Evolutionary conservation across 768 basidiomycete species (phyloP).

Genomic region (Amanita jacksonii): DNA sequence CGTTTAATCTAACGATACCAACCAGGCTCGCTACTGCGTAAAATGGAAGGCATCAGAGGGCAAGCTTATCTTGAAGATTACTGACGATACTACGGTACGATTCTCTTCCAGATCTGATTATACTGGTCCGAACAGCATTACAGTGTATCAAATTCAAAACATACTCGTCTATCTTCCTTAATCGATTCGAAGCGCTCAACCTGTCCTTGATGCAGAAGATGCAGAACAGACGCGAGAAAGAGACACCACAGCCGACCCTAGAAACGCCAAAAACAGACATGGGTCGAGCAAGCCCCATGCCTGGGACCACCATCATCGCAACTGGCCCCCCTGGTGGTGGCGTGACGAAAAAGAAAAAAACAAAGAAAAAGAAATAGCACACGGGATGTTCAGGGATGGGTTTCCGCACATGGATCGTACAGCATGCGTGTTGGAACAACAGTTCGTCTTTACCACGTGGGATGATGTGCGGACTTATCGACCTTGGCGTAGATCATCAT

Average conservation of each 20-base stretch:
- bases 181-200: slow-evolving; percentile 92
- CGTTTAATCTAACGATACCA: neutral
- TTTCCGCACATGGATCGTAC: neutral
- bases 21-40: slow-evolving; percentile 79
- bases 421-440: neutral
- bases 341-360: slow-evolving; percentile 72
- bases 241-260: slow-evolving; percentile 19
- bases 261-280: slow-evolving; percentile 13
- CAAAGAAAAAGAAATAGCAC: slow-evolving; percentile 67
- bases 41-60: slow-evolving; percentile 87
- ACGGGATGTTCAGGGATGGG: neutral
- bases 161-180: slow-evolving; percentile 87
- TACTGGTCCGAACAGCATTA: neutral
- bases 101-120: slow-evolving; percentile 11
- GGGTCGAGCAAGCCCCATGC: slow-evolving; percentile 17
- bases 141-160: slow-evolving; percentile 98
- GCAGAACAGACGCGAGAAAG: slow-evolving; percentile 49
- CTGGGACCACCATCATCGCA: slow-evolving; percentile 24
- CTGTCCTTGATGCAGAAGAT: slow-evolving; percentile 80
- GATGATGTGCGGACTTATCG: too few species aligned
- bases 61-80: slow-evolving; percentile 88
- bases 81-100: slow-evolving; percentile 79
- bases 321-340: slow-evolving; percentile 40
- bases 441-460: neutral
- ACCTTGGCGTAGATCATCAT: too few species aligned